Evolutionary conservation across 768 basidiomycete species (phyloP).

Genomic region (Tulasnella sp.): DNA sequence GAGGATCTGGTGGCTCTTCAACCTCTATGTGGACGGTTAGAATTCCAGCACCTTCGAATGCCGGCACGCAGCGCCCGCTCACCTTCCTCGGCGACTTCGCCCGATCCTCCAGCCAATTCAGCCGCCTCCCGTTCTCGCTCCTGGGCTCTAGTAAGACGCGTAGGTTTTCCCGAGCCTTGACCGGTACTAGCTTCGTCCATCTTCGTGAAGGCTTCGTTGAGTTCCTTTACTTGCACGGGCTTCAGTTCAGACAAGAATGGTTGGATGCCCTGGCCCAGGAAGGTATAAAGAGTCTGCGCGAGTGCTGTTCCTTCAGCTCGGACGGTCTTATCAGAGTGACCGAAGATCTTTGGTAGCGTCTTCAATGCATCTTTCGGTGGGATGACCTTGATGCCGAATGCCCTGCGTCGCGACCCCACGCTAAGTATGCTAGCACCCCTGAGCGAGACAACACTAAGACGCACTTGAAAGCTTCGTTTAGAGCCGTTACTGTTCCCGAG

Average conservation of each 20-base stretch:
- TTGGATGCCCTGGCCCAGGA: constrained; percentile 77
- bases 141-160: constrained; percentile 69
- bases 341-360: constrained; percentile 85
- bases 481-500: constrained; percentile 64
- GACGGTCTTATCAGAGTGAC: constrained; percentile 91
- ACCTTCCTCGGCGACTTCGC: constrained; percentile 38
- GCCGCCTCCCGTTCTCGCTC: constrained; percentile 53
- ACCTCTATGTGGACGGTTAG: constrained; percentile 26
- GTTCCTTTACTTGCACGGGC: constrained; percentile 92
- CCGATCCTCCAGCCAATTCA: constrained; percentile 45
- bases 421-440: neutral
- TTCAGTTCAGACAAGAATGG: constrained; percentile 86
- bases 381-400: constrained; percentile 72
- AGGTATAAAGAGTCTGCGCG: constrained; percentile 73
- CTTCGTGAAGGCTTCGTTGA: constrained; percentile 83
- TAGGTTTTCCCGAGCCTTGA: constrained; percentile 70
- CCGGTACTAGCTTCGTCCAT: constrained; percentile 84
- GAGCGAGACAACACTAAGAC: constrained; percentile 32
- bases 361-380: constrained; percentile 80
- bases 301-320: constrained; percentile 85
- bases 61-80: constrained; percentile 18
- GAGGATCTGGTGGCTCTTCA: constrained; percentile 47
- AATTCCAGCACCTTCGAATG: neutral
- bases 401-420: constrained; percentile 42
- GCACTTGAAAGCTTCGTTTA: constrained; percentile 84